Percentiles rank a stretch among this genome's conserved stretches.
phyloP scores from a whole-genome alignment of 768 basidiomycete species.

The Leccinum arenicola region DNA sequence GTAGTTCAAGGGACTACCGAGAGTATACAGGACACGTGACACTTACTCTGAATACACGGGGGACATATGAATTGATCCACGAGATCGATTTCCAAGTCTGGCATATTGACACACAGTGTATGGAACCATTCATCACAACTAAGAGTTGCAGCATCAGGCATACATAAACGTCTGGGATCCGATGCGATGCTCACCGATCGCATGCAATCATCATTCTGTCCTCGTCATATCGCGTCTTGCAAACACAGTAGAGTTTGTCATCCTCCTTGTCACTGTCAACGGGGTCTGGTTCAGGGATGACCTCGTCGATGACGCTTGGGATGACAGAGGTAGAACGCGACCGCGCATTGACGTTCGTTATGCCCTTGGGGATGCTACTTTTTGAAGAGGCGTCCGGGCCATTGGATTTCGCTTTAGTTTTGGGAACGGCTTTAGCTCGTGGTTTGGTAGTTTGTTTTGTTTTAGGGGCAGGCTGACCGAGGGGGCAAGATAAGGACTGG shows the following conservation, averaged over 20 bases:
- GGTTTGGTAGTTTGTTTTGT: conserved; percentile 31
- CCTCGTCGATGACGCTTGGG: conserved; percentile 44
- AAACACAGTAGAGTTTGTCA: conserved; percentile 82
- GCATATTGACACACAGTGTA: conserved; percentile 78
- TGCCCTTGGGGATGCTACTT: conserved; percentile 15
- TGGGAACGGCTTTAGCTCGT: conserved; percentile 30
- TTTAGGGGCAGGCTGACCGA: conserved; percentile 22
- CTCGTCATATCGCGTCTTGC: conserved; percentile 84
- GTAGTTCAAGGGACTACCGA: background rate
- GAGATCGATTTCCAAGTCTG: conserved; percentile 78
- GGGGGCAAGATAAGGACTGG: background rate
- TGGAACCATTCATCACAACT: conserved; percentile 98
- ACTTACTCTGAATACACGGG: conserved; percentile 70
- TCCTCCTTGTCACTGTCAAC: conserved; percentile 42
- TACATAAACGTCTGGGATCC: background rate
- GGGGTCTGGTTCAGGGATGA: conserved; percentile 47
- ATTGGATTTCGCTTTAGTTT: conserved; percentile 26
- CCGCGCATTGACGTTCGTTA: conserved; percentile 37
- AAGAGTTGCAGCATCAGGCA: background rate
- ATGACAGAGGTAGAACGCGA: conserved; percentile 73
- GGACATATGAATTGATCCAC: conserved; percentile 94
- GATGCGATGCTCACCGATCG: conserved; percentile 59
- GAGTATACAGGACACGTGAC: background rate
- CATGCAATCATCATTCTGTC: conserved; percentile 92
- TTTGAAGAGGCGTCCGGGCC: conserved; percentile 17